Percentiles rank a stretch among this genome's conserved stretches.
Evolutionary conservation across 768 basidiomycete genomes (phyloP).

Genomic region (Cystoderma amianthinum): DNA sequence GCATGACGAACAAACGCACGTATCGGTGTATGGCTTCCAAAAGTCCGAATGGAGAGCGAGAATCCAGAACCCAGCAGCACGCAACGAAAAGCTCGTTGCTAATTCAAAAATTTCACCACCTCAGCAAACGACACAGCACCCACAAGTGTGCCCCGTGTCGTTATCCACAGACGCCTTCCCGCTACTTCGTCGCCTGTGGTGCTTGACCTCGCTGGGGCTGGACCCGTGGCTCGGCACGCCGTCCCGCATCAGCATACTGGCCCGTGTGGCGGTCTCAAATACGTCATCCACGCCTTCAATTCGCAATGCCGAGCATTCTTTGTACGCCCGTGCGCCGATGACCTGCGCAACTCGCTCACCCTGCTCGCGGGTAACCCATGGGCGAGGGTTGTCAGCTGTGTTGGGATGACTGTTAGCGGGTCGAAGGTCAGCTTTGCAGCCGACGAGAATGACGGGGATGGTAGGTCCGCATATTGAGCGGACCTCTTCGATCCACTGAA

Average conservation of each 20-base stretch:
- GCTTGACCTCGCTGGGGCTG: conserved; percentile 25
- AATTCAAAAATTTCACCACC: too few species aligned
- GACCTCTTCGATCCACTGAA: conserved; percentile 97
- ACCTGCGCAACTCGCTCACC: conserved; percentile 75
- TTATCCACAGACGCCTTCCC: conserved; percentile 35
- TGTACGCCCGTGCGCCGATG: conserved; percentile 92
- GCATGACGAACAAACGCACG: conserved; percentile 16
- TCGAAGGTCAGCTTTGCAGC: conserved; percentile 92
- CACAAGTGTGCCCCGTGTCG: conserved; percentile 48
- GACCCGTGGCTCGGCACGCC: conserved; percentile 50
- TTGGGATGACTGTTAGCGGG: conserved; percentile 44
- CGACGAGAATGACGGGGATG: conserved; percentile 93
- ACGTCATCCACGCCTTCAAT: conserved; percentile 95
- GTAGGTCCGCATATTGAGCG: conserved; percentile 89
- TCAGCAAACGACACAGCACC: conserved; percentile 69
- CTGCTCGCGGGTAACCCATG: conserved; percentile 68
- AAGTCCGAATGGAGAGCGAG: conserved; percentile 17
- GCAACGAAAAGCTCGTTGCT: too few species aligned
- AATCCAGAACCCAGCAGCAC: too few species aligned
- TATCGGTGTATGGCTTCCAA: conserved; percentile 15
- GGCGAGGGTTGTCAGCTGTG: conserved; percentile 32
- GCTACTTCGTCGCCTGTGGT: conserved; percentile 50
- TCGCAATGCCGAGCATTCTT: conserved; percentile 88
- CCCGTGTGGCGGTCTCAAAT: conserved; percentile 94
- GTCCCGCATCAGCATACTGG: conserved; percentile 93